Conservation (phyloP, 192 early-diverging fungal species). For the Allomyces arbusculus region DNA sequence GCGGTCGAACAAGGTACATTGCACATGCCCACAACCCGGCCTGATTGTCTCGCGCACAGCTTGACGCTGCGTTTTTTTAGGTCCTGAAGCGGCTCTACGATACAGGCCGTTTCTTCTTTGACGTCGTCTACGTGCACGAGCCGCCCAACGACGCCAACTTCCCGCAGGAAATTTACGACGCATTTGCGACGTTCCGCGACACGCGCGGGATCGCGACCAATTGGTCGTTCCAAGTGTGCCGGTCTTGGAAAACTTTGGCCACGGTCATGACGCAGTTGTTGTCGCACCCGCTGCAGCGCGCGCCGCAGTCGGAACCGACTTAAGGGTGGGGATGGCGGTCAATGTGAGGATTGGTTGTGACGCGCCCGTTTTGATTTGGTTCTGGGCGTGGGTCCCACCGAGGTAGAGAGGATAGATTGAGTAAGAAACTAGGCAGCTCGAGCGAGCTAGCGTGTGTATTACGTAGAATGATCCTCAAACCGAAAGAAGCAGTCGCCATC, state of each 20-base stretch:
- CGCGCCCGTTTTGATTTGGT: no score
- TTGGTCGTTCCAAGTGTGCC: not conserved
- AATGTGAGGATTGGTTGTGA: no score
- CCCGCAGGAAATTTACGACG: not conserved
- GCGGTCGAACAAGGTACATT: not conserved
- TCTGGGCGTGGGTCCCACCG: no score
- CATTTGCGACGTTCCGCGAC: not conserved
- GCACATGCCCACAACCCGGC: not conserved
- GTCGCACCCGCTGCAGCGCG: not conserved
- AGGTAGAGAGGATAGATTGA: no score
- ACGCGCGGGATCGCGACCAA: not conserved
- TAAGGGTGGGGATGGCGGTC: no score
- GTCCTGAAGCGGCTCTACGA: not conserved
- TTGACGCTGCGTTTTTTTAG: not conserved
- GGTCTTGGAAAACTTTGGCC: not conserved
- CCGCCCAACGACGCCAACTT: not conserved
- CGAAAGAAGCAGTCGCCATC: no score
- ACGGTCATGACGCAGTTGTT: not conserved
- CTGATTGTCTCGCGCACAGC: not conserved
- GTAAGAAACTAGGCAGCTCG: no score
- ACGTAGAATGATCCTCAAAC: no score
- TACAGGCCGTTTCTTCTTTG: not conserved
- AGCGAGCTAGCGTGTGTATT: no score
- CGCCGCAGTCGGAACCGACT: no score
- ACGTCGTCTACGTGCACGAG: constrained; percentile 3